Conservation (phyloP, 2,329 filamentous ascomycete genomes). For the Beauveria brongniartii region DNA sequence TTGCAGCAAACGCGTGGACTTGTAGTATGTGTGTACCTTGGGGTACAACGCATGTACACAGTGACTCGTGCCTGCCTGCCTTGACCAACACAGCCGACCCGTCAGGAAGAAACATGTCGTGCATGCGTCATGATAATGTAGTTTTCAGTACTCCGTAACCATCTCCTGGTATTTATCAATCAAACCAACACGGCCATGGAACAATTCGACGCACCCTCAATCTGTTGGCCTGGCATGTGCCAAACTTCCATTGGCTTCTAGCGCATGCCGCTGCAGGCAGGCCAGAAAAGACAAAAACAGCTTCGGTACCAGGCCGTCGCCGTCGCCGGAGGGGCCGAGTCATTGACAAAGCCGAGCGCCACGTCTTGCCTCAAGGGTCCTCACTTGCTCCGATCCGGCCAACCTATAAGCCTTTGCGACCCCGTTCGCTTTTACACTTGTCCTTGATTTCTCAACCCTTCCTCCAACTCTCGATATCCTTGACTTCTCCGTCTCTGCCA, state of each 20-base stretch:
- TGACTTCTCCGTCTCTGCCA: not conserved
- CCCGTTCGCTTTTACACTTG: not conserved
- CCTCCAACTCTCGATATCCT: not conserved
- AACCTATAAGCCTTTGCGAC: not conserved
- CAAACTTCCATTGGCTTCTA: slow-evolving; percentile 3
- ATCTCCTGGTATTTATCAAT: not conserved
- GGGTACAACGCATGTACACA: too few relatives aligned
- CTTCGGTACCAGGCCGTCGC: not conserved
- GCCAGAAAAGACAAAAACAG: not conserved
- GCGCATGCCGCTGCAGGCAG: not conserved
- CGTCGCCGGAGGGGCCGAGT: slow-evolving; percentile 9
- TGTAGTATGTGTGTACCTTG: too few relatives aligned
- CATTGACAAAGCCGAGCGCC: slow-evolving; percentile 6
- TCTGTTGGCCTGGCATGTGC: not conserved
- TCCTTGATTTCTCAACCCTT: not conserved
- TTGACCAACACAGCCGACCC: too few relatives aligned
- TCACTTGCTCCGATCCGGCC: not conserved
- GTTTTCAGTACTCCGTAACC: not conserved
- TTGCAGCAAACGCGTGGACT: too few relatives aligned
- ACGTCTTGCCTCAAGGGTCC: not conserved
- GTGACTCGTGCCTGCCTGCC: too few relatives aligned
- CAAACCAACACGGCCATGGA: too few relatives aligned
- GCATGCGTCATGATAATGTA: too few relatives aligned
- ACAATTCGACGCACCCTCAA: not conserved
- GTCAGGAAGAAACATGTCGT: too few relatives aligned